Percentiles rank a stretch among this genome's conserved stretches.
phyloP scores from a whole-genome alignment of 768 basidiomycete species.

The Mycena filopes region DNA sequence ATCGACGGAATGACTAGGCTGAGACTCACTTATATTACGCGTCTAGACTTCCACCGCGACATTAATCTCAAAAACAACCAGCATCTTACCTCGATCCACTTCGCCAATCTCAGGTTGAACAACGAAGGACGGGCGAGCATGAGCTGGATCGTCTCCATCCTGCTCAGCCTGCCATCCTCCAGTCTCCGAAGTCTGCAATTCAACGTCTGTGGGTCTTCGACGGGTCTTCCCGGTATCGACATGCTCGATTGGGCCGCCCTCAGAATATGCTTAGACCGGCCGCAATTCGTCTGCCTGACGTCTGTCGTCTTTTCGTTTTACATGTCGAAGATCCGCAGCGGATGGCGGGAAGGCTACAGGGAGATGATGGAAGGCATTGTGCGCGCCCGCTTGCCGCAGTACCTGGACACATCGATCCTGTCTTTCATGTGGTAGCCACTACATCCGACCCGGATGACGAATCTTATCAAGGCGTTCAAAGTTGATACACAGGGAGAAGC shows the following conservation, averaged over 20 bases:
- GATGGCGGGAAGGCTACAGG: constrained; percentile 12
- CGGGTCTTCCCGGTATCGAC: background rate
- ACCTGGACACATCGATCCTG: constrained; percentile 15
- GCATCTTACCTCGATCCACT: constrained; percentile 18
- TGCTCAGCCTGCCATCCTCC: background rate
- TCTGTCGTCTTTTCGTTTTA: constrained; percentile 13
- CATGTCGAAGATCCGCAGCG: background rate
- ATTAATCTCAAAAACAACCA: constrained; percentile 20
- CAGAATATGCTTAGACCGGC: constrained; percentile 12
- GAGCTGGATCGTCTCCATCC: constrained; percentile 21
- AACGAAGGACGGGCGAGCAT: constrained; percentile 7
- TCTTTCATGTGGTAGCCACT: background rate
- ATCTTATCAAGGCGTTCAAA: background rate
- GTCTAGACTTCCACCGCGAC: constrained; percentile 16
- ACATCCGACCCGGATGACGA: background rate
- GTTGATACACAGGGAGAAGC: background rate
- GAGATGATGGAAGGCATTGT: constrained; percentile 17
- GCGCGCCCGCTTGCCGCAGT: constrained; percentile 16
- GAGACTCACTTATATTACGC: background rate
- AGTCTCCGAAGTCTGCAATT: constrained; percentile 10
- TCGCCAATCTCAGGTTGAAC: constrained; percentile 14
- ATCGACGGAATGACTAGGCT: background rate
- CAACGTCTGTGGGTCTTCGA: constrained; percentile 11
- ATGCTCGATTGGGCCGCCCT: constrained; percentile 16
- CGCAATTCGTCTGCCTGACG: constrained; percentile 19